A percentile compares a stretch with the other conserved stretches of the same genome.
These are phyloP conservation scores for Secale cereale DNA, from an alignment of 176 grass and related monocot species.

Conservation along the genomic window DNA sequence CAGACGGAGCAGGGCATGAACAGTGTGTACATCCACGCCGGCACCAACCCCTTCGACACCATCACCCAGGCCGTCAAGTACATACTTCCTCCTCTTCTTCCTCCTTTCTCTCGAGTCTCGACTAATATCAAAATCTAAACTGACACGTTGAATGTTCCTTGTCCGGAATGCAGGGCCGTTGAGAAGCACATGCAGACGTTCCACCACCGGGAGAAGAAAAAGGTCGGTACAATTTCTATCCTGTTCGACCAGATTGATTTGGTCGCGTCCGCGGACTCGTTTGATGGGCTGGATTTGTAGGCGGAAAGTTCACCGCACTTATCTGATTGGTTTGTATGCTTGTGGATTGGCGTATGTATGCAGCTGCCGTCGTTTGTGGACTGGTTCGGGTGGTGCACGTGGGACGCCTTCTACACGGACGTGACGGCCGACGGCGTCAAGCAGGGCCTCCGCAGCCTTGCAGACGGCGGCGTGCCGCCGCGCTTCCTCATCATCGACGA, in stretches of 20 bases:
- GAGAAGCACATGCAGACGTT: constrained; percentile 80
- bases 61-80: constrained; percentile 63
- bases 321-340: not conserved
- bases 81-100: not conserved
- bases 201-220: constrained; percentile 69
- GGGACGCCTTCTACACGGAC: constrained; percentile 96
- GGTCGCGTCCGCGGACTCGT: too few species aligned
- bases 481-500: constrained; percentile 85
- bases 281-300: too few species aligned
- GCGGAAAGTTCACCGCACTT: too few species aligned
- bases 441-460: constrained; percentile 56
- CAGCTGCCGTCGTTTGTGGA: constrained; percentile 72
- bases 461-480: constrained; percentile 58
- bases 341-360: not conserved
- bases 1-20: constrained; percentile 41
- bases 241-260: not conserved
- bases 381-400: constrained; percentile 95
- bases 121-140: not conserved
- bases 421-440: constrained; percentile 67
- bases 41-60: constrained; percentile 64
- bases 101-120: not conserved
- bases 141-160: too few species aligned
- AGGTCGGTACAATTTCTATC: not conserved
- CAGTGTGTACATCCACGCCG: constrained; percentile 69
- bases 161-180: constrained; percentile 41